These are phyloP conservation scores for Stephania cephalantha DNA, from an alignment of 164 flowering plant genomes.

Conservation along the genomic window DNA sequence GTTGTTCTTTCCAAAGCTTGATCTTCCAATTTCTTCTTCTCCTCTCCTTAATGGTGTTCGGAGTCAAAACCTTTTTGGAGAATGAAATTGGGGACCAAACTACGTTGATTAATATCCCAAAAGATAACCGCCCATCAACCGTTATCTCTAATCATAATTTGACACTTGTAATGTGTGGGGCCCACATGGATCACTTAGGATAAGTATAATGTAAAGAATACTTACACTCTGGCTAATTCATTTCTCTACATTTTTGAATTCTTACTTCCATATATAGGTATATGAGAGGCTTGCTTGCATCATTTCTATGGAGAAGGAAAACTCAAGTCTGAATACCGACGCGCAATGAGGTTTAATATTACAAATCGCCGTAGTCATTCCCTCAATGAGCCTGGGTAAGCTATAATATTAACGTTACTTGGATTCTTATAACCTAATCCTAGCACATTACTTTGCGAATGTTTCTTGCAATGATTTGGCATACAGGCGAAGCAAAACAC, in stretches of 20 bases:
- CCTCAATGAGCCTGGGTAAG: background rate
- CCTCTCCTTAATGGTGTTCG: too few species aligned
- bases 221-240: background rate
- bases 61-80: too few species aligned
- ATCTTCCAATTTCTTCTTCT: too few species aligned
- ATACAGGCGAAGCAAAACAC: background rate
- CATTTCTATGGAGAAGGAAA: conserved; percentile 72
- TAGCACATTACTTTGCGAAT: background rate
- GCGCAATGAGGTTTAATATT: background rate
- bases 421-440: background rate
- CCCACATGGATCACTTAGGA: too few species aligned
- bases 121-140: too few species aligned
- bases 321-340: conserved; percentile 36
- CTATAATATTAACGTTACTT: background rate
- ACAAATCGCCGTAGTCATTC: background rate
- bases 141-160: too few species aligned
- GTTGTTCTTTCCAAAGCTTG: too few species aligned
- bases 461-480: background rate
- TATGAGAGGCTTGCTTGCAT: conserved; percentile 68
- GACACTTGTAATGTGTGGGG: too few species aligned
- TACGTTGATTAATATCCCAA: too few species aligned
- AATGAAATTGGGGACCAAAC: too few species aligned
- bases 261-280: conserved; percentile 37
- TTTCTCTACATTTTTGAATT: background rate
- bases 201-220: too few species aligned